These are phyloP conservation scores for Coemansia sp. DNA, from an alignment of 371 early-diverging fungal genomes.

Conservation along the genomic window DNA sequence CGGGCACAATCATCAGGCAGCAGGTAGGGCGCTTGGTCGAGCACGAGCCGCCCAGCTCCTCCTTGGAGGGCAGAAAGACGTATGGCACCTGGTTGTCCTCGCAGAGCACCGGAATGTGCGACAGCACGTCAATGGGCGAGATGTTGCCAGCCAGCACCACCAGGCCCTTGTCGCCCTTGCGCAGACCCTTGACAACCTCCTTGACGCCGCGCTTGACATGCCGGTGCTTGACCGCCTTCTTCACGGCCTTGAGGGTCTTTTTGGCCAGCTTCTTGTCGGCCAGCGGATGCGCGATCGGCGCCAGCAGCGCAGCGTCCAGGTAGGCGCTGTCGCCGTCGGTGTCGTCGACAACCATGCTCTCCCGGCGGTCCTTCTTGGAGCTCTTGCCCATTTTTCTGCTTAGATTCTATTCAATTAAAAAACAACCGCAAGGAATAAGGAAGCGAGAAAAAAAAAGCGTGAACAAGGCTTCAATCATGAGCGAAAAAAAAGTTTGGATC, in stretches of 20 bases:
- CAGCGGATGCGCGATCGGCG: constrained; percentile 92
- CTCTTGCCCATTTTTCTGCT: constrained; percentile 32
- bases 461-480: too few species aligned
- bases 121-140: constrained; percentile 96
- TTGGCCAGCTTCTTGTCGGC: constrained; percentile 90
- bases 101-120: constrained; percentile 97
- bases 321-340: constrained; percentile 39
- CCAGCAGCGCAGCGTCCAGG: constrained; percentile 51
- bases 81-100: constrained; percentile 96
- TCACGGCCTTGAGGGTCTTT: constrained; percentile 93
- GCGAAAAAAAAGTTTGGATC: too few species aligned
- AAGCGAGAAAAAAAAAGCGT: too few species aligned
- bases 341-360: constrained; percentile 24
- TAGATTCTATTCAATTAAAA: too few species aligned
- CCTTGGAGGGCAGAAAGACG: constrained; percentile 91
- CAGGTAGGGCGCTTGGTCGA: constrained; percentile 95
- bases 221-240: constrained; percentile 83
- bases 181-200: constrained; percentile 94
- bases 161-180: constrained; percentile 94
- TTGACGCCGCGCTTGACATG: constrained; percentile 94
- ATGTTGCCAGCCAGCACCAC: constrained; percentile 96
- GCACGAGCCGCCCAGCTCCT: constrained; percentile 88
- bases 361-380: constrained; percentile 36
- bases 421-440: too few species aligned
- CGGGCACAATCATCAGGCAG: constrained; percentile 83